Conservation (phyloP, 768 basidiomycete genomes). For the Stropharia rugosoannulata region DNA sequence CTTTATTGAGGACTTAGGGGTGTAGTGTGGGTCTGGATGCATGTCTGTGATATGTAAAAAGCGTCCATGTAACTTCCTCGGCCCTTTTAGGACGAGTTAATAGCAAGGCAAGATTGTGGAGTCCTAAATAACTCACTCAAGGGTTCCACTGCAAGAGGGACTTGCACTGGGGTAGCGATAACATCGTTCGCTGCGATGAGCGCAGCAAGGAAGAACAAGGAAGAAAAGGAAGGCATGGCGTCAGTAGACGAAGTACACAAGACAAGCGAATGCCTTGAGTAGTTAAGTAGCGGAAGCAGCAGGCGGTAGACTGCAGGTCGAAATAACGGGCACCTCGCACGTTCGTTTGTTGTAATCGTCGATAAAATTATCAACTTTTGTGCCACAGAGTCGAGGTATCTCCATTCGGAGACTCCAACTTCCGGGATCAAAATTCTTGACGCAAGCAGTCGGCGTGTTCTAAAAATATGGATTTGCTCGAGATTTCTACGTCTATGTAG, state of each 20-base stretch:
- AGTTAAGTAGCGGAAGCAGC: constrained; percentile 14
- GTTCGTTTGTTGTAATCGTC: constrained; percentile 22
- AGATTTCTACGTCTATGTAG: neutral
- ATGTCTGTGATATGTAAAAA: constrained; percentile 85
- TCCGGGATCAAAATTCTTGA: too few relatives aligned
- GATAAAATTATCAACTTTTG: neutral
- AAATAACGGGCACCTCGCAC: constrained; percentile 27
- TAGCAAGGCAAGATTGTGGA: neutral
- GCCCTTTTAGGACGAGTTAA: constrained; percentile 27
- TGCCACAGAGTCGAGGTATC: constrained; percentile 1
- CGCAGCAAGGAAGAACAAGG: constrained; percentile 23
- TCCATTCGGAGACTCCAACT: constrained; percentile 7
- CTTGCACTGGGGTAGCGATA: constrained; percentile 38
- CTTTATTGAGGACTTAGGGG: constrained; percentile 45
- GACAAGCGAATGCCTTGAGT: constrained; percentile 21
- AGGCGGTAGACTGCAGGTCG: constrained; percentile 10
- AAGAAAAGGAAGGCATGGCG: constrained; percentile 19
- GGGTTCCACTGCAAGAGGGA: constrained; percentile 31
- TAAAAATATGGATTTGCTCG: constrained; percentile 7
- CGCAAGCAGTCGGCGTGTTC: neutral
- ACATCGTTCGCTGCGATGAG: constrained; percentile 18
- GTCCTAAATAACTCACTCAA: constrained; percentile 23
- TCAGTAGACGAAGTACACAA: constrained; percentile 4
- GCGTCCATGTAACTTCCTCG: constrained; percentile 60
- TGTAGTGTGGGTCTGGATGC: constrained; percentile 77